Conservation (phyloP, 257 asterid species). For the Avicennia marina region DNA sequence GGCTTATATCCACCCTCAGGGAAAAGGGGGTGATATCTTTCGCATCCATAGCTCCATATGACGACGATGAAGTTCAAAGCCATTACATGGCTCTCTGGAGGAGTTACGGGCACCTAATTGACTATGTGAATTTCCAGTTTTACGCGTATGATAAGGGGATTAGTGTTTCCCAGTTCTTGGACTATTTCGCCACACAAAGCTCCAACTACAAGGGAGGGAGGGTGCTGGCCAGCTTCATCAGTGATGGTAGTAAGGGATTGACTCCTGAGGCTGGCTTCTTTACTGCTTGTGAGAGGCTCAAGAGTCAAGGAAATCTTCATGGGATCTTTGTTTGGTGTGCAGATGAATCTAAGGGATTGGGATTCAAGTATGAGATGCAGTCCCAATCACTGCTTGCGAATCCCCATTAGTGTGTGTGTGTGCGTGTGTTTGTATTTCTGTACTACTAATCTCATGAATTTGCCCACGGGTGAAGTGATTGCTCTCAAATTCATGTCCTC, state of each 20-base stretch:
- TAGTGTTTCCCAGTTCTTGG: conserved; percentile 47
- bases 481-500: no score
- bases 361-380: conserved; percentile 46
- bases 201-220: conserved; percentile 50
- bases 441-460: no score
- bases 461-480: no score
- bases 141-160: conserved; percentile 71
- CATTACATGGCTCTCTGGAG: conserved; percentile 70
- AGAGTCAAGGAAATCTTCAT: conserved; percentile 43
- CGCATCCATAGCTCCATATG: conserved; percentile 78
- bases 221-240: conserved; percentile 51
- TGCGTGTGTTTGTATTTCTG: no score
- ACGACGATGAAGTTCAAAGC: conserved; percentile 55
- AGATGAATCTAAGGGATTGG: conserved; percentile 60
- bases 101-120: conserved; percentile 38
- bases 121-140: conserved; percentile 77
- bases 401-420: no score
- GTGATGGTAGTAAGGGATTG: conserved; percentile 61
- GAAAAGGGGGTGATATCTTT: conserved; percentile 49
- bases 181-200: conserved; percentile 43
- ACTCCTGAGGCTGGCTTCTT: conserved; percentile 56
- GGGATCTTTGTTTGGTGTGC: conserved; percentile 88
- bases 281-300: conserved; percentile 45
- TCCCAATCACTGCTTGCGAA: conserved; percentile 29
- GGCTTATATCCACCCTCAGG: conserved; percentile 40